Conservation (phyloP, 768 basidiomycete genomes). For the Russula sp. region DNA sequence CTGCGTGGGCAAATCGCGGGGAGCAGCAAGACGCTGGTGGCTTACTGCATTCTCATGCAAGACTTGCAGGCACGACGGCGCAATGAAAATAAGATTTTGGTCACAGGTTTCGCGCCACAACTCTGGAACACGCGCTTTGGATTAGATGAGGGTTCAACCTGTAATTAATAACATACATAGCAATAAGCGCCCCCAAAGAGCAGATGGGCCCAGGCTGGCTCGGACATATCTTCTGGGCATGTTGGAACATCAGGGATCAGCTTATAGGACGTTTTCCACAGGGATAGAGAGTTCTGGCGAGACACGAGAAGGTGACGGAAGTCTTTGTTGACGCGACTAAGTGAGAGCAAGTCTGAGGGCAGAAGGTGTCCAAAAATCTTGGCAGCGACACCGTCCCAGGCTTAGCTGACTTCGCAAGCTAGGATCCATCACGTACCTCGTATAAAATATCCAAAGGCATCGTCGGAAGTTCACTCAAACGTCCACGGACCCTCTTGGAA, state of each 20-base stretch:
- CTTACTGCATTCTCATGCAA: slow-evolving; percentile 12
- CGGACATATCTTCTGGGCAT: slow-evolving; percentile 17
- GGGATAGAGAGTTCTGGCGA: slow-evolving; percentile 9
- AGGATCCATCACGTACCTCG: slow-evolving; percentile 23
- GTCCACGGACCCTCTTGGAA: slow-evolving; percentile 5
- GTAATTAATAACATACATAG: slow-evolving; percentile 2
- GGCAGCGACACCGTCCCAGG: not conserved
- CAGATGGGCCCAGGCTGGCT: slow-evolving; percentile 19
- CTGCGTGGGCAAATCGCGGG: not conserved
- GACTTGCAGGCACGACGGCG: slow-evolving; percentile 17
- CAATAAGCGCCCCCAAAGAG: slow-evolving; percentile 18
- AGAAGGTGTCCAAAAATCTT: slow-evolving; percentile 31
- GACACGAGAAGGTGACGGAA: slow-evolving; percentile 30
- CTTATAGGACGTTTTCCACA: slow-evolving; percentile 27
- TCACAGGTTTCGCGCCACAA: slow-evolving; percentile 16
- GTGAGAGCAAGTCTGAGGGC: slow-evolving; percentile 31
- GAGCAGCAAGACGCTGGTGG: not conserved
- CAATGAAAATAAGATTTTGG: slow-evolving; percentile 12
- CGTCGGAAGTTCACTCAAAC: slow-evolving; percentile 19
- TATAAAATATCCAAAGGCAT: slow-evolving; percentile 30
- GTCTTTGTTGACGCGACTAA: slow-evolving; percentile 29
- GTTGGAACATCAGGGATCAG: slow-evolving; percentile 4
- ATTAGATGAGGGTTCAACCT: not conserved
- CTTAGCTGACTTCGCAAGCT: not conserved
- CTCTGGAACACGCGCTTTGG: not conserved